Conservation (phyloP, 306 rosid genomes). For the Rosa multiflora region DNA sequence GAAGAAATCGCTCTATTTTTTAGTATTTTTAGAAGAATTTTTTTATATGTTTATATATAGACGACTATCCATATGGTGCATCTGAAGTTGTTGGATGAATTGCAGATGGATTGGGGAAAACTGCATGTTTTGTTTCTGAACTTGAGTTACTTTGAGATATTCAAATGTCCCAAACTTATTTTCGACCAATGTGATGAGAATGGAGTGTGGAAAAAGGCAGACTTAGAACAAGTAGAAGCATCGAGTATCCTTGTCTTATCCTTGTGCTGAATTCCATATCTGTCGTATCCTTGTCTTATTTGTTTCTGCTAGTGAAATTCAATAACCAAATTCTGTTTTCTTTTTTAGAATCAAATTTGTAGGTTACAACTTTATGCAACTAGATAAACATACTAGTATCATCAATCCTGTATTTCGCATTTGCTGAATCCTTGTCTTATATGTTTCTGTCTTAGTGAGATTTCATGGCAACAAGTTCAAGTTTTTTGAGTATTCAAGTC, state of each 20-base stretch:
- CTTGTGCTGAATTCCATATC: not conserved
- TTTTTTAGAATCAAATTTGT: not conserved
- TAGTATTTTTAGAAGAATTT: too few relatives aligned
- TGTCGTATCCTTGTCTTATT: not conserved
- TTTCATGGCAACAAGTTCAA: not conserved
- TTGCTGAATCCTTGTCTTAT: not conserved
- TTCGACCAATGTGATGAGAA: conserved; percentile 5
- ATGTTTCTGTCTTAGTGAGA: not conserved
- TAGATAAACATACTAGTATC: not conserved
- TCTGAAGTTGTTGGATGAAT: conserved; percentile 7
- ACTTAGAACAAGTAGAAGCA: not conserved
- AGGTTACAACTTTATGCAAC: not conserved
- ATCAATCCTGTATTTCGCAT: not conserved
- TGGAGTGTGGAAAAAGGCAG: conserved; percentile 21
- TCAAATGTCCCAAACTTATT: conserved; percentile 4
- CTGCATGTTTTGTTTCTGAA: not conserved
- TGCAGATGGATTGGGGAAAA: conserved; percentile 13
- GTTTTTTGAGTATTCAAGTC: not conserved
- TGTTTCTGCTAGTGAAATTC: not conserved
- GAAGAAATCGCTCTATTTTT: too few relatives aligned
- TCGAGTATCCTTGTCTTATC: too few relatives aligned
- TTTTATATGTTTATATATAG: not conserved
- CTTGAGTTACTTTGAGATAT: conserved; percentile 13
- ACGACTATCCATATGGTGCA: not conserved
- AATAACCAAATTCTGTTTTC: not conserved